Percentiles rank a stretch among this genome's conserved stretches.
These are phyloP conservation scores for Dysphania ambrosioides DNA, from an alignment of 148 eudicot species.

Conservation along the genomic window DNA sequence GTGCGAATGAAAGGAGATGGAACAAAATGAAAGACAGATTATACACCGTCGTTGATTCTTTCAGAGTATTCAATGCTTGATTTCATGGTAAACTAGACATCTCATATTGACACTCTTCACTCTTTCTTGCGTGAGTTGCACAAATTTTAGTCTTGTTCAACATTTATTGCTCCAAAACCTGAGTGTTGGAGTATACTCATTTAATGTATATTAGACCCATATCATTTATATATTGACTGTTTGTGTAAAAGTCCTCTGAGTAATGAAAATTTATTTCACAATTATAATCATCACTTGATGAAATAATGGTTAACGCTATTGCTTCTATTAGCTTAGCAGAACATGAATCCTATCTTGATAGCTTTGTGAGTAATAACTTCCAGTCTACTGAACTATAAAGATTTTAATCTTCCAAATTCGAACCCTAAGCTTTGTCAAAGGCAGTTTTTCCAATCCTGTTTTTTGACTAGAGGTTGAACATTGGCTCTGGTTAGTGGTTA, in stretches of 20 bases:
- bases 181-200: too few species aligned
- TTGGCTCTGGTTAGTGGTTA: background rate
- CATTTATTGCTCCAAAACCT: too few species aligned
- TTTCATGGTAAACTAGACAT: slow-evolving; percentile 26
- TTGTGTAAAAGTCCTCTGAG: slow-evolving; percentile 21
- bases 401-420: background rate
- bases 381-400: background rate
- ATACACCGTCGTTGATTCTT: slow-evolving; percentile 77
- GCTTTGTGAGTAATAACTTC: background rate
- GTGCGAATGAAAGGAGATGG: slow-evolving; percentile 97
- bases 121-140: slow-evolving; percentile 26
- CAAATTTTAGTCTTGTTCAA: slow-evolving; percentile 26
- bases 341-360: too few species aligned
- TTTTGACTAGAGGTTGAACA: background rate
- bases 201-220: slow-evolving; percentile 19
- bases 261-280: background rate
- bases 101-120: slow-evolving; percentile 27
- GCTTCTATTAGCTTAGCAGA: too few species aligned
- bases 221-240: background rate
- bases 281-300: background rate
- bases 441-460: background rate
- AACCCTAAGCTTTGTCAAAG: background rate
- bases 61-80: slow-evolving; percentile 68
- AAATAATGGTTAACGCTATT: background rate
- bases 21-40: slow-evolving; percentile 93